Base-by-base conservation (phyloP, 1,284 basidiomycete genomes). In the Sporisorium reilianum region DNA sequence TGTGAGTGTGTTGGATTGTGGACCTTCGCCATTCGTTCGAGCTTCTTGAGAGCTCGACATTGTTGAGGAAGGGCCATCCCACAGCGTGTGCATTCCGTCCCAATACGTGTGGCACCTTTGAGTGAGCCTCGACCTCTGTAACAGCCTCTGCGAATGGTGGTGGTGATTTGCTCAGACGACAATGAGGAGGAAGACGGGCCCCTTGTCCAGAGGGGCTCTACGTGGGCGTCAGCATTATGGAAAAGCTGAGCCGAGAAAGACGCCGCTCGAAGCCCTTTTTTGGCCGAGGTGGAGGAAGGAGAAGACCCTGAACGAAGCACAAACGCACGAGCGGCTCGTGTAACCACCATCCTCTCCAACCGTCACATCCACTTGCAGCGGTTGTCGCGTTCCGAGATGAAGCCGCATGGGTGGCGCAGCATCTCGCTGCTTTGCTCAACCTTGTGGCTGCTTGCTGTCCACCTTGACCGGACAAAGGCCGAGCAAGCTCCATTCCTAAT, bases 401-500 rank as follows among this genome's bases (percentile, higher is more conserved):
- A 42, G 9, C 30, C 14, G 16, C 23, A 28, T 18, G 6, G 12
- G 34, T 9, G 18, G 18, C 44, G 18, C 42, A 41, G n/a, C 20
- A 18, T 16, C 18, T 40, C 7, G 46, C 46, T 55, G 28, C 20
- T 55, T 10, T 36, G 38, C 20, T 18, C 16, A 5, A n/a, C 14
- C 12, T 40, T 44, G 18, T 22, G 45, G 44, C 42, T 51, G 20
- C 42, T 58, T 8, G 23, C 36, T 5, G 10, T 34, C 16, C 26
- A 28, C 3, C 1, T 46, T 14, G 40, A 16, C 26, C n/a, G 12
- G 2, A 22, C 49, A 2, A 23, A 16, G n/a, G 57, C 46, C 26
- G 26, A 34, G 44, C 65, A 68, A 25, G 45, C 51, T 12, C 32
- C 65, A 16, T 62, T 68, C 50, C 28, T 59, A n/a, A 20, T 44